Conservation (phyloP, 2,329 filamentous ascomycete species). For the Fusarium goolgardi region DNA sequence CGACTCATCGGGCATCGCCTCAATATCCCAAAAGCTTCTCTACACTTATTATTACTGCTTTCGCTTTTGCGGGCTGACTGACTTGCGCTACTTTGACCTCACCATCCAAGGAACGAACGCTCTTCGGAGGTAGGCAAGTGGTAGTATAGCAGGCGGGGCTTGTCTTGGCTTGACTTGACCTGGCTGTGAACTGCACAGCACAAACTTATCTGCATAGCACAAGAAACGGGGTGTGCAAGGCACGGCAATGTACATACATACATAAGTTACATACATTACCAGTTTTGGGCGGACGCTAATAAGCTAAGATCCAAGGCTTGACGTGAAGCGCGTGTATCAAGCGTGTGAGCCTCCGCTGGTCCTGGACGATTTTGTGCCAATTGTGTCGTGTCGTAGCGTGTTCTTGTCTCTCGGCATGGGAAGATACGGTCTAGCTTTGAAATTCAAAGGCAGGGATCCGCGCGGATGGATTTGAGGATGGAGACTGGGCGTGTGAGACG, state of each 20-base stretch:
- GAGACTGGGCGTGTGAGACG: slow-evolving; percentile 40
- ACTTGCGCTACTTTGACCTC: slow-evolving; percentile 34
- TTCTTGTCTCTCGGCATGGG: slow-evolving; percentile 45
- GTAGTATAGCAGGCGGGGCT: slow-evolving; percentile 23
- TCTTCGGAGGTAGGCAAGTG: slow-evolving; percentile 38
- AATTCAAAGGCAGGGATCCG: slow-evolving; percentile 43
- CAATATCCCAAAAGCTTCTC: not conserved
- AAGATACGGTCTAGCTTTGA: slow-evolving; percentile 41
- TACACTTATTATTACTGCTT: not conserved
- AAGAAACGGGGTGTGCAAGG: slow-evolving; percentile 43
- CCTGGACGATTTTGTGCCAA: slow-evolving; percentile 42
- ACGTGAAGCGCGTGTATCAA: slow-evolving; percentile 42
- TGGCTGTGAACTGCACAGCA: slow-evolving; percentile 39
- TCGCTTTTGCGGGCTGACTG: slow-evolving; percentile 22
- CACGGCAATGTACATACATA: slow-evolving; percentile 9
- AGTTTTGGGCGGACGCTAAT: not conserved
- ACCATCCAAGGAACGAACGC: slow-evolving; percentile 42
- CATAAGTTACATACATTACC: not conserved
- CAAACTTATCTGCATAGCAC: slow-evolving; percentile 18
- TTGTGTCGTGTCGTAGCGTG: slow-evolving; percentile 49
- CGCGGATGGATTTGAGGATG: slow-evolving; percentile 22
- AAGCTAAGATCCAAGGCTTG: slow-evolving; percentile 24
- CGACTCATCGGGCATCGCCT: not conserved
- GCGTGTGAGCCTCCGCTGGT: slow-evolving; percentile 38
- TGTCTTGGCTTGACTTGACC: not conserved